These are phyloP conservation scores for Cercospora zeina DNA, from an alignment of 2,329 filamentous ascomycete species.

Conservation along the genomic window DNA sequence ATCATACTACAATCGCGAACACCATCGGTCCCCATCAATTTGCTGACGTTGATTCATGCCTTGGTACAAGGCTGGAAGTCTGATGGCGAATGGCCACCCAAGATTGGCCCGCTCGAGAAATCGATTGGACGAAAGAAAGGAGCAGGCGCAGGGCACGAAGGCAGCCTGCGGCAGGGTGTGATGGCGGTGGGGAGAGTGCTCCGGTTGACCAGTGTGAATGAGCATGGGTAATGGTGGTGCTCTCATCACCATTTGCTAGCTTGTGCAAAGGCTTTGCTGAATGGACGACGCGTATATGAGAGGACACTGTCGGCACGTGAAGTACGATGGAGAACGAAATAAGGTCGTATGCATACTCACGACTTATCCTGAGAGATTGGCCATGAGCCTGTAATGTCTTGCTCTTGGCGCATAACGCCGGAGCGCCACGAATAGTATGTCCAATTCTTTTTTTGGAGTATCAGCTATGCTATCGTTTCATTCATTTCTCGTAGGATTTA, in stretches of 20 bases:
- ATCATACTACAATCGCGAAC: conserved; percentile 77
- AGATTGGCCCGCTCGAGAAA: conserved; percentile 53
- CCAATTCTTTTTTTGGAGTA: too few relatives aligned
- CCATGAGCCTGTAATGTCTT: background rate
- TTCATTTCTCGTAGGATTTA: background rate
- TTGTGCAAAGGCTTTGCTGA: background rate
- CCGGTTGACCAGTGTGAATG: conserved; percentile 31
- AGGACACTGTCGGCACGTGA: background rate
- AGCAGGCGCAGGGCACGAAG: conserved; percentile 27
- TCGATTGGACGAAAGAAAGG: conserved; percentile 43
- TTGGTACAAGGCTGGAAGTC: conserved; percentile 91
- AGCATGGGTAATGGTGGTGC: conserved; percentile 5
- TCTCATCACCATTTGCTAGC: background rate
- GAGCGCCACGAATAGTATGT: background rate
- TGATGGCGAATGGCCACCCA: conserved; percentile 88
- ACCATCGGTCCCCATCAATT: conserved; percentile 84
- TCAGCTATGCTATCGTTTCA: background rate
- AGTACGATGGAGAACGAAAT: background rate
- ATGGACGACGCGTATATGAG: background rate
- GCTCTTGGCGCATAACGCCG: background rate
- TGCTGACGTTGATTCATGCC: conserved; percentile 74
- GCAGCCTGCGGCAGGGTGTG: conserved; percentile 45
- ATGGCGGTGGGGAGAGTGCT: conserved; percentile 50
- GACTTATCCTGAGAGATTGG: background rate
- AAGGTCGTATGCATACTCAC: background rate